phyloP scores from a whole-genome alignment of 441 rosid genomes.

The Codiaeum variegatum region DNA sequence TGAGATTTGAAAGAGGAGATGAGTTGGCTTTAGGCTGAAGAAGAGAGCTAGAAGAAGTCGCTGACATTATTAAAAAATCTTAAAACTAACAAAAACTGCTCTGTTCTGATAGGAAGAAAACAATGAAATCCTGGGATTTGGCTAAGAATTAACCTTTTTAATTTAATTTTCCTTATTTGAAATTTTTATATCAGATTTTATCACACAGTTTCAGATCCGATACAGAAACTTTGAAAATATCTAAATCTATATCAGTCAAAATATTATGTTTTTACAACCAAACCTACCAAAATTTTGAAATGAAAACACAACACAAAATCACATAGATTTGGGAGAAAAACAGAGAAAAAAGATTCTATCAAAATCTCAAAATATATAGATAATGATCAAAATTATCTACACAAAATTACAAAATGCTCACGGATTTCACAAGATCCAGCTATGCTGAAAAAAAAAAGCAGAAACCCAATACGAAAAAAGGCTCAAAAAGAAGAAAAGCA shows the following conservation, averaged over 20 bases:
- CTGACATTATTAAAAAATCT: slow-evolving; percentile 29
- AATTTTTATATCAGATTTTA: not conserved
- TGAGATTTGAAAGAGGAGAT: slow-evolving; percentile 20
- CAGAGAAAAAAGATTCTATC: too few relatives aligned
- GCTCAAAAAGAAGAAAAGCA: too few relatives aligned
- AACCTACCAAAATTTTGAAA: not conserved
- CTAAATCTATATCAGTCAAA: slow-evolving; percentile 1
- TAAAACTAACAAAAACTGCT: not conserved
- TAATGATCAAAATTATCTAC: not conserved
- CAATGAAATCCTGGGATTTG: not conserved
- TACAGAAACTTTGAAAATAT: slow-evolving; percentile 4
- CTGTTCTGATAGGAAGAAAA: not conserved
- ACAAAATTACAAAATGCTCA: not conserved
- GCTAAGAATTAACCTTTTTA: not conserved
- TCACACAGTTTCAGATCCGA: slow-evolving; percentile 5
- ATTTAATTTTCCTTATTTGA: not conserved
- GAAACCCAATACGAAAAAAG: too few relatives aligned
- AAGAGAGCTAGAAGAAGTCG: slow-evolving; percentile 31
- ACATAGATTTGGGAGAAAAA: too few relatives aligned
- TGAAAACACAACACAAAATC: not conserved
- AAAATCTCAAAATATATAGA: too few relatives aligned
- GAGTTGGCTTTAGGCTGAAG: slow-evolving; percentile 29
- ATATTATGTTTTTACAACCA: too few relatives aligned
- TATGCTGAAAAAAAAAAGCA: too few relatives aligned
- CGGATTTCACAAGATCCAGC: slow-evolving; percentile 28